A percentile compares a stretch with the other conserved stretches of the same genome.
Conservation (phyloP, 2,329 filamentous ascomycete species). For the Pezizomycotina sp. region DNA sequence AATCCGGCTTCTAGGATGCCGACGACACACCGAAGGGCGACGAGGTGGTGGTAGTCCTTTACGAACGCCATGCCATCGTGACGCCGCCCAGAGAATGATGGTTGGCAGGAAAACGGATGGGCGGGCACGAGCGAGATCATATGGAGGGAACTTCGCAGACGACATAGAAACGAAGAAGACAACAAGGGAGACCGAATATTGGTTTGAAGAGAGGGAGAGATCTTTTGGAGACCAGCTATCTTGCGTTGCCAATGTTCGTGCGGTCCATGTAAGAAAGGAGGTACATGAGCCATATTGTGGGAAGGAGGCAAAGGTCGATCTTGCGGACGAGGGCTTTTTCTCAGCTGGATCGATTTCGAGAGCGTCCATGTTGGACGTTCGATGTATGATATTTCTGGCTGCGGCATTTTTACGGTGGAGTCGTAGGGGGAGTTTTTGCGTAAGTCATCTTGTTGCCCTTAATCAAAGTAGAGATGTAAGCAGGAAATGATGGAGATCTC, state of each 20-base stretch:
- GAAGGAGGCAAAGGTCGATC: slow-evolving; percentile 26
- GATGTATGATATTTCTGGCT: no score
- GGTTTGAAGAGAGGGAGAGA: slow-evolving; percentile 32
- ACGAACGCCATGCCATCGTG: slow-evolving; percentile 38
- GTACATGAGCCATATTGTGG: slow-evolving; percentile 27
- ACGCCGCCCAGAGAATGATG: slow-evolving; percentile 39
- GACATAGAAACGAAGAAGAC: slow-evolving; percentile 41
- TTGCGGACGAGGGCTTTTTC: slow-evolving; percentile 25
- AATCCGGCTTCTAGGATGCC: slow-evolving; percentile 41
- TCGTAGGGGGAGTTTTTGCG: no score
- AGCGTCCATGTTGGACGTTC: no score
- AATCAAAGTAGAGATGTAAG: no score
- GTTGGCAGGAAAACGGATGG: slow-evolving; percentile 37
- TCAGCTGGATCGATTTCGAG: slow-evolving; percentile 19
- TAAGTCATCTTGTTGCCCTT: no score
- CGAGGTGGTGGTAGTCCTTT: slow-evolving; percentile 34
- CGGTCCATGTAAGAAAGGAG: slow-evolving; percentile 25
- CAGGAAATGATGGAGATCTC: no score
- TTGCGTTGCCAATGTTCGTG: slow-evolving; percentile 36
- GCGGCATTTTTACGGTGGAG: no score
- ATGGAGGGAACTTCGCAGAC: slow-evolving; percentile 39
- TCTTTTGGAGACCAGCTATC: slow-evolving; percentile 37
- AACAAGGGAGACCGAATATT: slow-evolving; percentile 37
- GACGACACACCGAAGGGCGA: slow-evolving; percentile 39
- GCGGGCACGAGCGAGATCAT: slow-evolving; percentile 36